Base-by-base conservation (phyloP, 2,329 filamentous ascomycete species). In the Cordyceps farinosa region DNA sequence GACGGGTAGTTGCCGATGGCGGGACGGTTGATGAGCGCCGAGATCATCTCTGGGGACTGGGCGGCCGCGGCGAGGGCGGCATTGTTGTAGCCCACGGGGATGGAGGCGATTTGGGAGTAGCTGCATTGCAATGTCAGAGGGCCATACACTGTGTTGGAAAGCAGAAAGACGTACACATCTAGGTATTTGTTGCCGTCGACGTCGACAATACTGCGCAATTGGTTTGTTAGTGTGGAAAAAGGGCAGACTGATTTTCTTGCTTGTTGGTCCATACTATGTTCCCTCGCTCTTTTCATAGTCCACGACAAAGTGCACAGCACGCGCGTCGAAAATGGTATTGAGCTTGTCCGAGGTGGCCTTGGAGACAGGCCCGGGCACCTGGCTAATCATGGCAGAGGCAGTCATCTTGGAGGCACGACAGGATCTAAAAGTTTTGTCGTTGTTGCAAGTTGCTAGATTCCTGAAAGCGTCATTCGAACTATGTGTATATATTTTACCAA, bases 31-130 rank as follows among this genome's bases (percentile, higher is more conserved):
- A 92, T 89, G 67, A 93, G 77, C 50, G 89, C 85, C 60, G 81
- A 86, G 68, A 83, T 82, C 88, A 92, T 92, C 73, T 92, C 87
- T 45, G 86, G 85, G 36, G 87, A 87, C 63, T 81, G 81, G 48
- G 89, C 88, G 44, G 87, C 87, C 68, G 83, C 78, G 67, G 86
- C 80, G 65, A 94, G 84, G 58, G 83, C 77, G 11, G 88, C 82
- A 76, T 93, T 92, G 82, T 89, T 92, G 83, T 94, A 93, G 66
- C 90, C 90, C 55, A 94, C 86, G 10, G 90, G 89, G 69, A 94
- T 93, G 30, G 90, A 92, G 64, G 90, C 90, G 72, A 94, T 93
- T 76, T 93, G 90, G 57, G 90, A 88, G 75, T 91, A 91, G 62
- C 84, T 86, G 66, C 34, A 47, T 7, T 40, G 10, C 3, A 0